phyloP scores from a whole-genome alignment of 2,329 filamentous ascomycete species.

The Paracorniculantispora psalliotae region DNA sequence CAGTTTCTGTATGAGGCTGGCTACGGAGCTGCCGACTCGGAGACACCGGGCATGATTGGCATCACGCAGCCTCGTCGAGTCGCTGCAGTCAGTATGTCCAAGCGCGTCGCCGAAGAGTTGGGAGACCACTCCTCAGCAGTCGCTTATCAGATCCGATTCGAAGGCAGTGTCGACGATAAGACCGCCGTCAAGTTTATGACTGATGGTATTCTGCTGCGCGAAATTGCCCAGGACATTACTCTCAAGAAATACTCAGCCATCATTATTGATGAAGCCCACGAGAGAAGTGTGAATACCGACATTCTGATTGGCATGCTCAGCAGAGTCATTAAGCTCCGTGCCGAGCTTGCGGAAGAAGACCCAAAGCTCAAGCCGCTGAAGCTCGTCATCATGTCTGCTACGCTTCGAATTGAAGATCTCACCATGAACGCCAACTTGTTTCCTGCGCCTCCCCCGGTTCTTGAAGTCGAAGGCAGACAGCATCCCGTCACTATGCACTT shows the following conservation, averaged over 20 bases:
- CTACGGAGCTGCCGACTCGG: slow-evolving; percentile 72
- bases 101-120: slow-evolving; percentile 81
- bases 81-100: slow-evolving; percentile 93
- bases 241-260: slow-evolving; percentile 88
- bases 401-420: slow-evolving; percentile 83
- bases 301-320: slow-evolving; percentile 97
- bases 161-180: slow-evolving; percentile 71
- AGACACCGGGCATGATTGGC: slow-evolving; percentile 87
- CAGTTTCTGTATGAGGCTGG: slow-evolving; percentile 95
- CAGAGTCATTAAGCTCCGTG: slow-evolving; percentile 78
- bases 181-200: slow-evolving; percentile 99
- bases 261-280: slow-evolving; percentile 94
- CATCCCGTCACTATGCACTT: slow-evolving; percentile 90
- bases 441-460: slow-evolving; percentile 68
- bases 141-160: slow-evolving; percentile 92
- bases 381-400: slow-evolving; percentile 97
- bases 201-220: slow-evolving; percentile 88
- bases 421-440: slow-evolving; percentile 81
- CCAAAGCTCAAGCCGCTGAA: slow-evolving; percentile 73
- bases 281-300: slow-evolving; percentile 95
- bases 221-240: slow-evolving; percentile 84
- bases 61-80: slow-evolving; percentile 93
- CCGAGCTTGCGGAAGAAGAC: slow-evolving; percentile 68
- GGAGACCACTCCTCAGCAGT: slow-evolving; percentile 72
- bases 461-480: slow-evolving; percentile 88